Conservation (phyloP, 2,329 filamentous ascomycete genomes). For the Monosporascus cannonballus region DNA sequence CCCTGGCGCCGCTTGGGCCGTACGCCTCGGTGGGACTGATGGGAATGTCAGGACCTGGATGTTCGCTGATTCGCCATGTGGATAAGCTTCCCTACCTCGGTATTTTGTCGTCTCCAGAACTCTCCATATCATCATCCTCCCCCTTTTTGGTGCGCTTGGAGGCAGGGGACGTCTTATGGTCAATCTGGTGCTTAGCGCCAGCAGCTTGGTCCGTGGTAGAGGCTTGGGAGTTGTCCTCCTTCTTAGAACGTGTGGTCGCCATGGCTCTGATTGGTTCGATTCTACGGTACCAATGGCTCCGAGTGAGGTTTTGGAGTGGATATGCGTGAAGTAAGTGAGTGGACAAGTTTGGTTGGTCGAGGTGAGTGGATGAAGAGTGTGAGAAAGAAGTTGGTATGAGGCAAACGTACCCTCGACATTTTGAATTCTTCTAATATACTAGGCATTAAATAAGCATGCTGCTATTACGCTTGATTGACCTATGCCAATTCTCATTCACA, state of each 20-base stretch:
- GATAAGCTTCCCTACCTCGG: constrained; percentile 16
- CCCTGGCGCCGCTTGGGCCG: constrained; percentile 9
- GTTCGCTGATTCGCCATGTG: neutral
- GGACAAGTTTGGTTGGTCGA: too few species aligned
- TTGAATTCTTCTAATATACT: too few species aligned
- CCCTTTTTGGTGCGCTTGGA: constrained; percentile 33
- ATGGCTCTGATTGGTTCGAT: neutral
- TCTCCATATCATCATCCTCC: constrained; percentile 34
- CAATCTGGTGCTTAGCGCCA: constrained; percentile 30
- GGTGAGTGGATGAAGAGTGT: too few species aligned
- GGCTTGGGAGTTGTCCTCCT: neutral
- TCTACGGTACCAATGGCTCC: too few species aligned
- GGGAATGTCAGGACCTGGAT: constrained; percentile 5
- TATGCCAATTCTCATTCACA: too few species aligned
- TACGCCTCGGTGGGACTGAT: constrained; percentile 18
- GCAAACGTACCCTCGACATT: too few species aligned
- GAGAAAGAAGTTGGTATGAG: too few species aligned
- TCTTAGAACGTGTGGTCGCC: neutral
- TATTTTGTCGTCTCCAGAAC: constrained; percentile 46
- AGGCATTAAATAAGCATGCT: too few species aligned
- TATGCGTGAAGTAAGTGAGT: too few species aligned
- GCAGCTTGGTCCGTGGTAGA: constrained; percentile 7
- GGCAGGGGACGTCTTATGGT: constrained; percentile 25
- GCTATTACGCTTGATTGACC: too few species aligned
- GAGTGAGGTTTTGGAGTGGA: too few species aligned